These are phyloP conservation scores for Phaseolus coccineus DNA, from an alignment of 331 rosid genomes.

Conservation along the genomic window DNA sequence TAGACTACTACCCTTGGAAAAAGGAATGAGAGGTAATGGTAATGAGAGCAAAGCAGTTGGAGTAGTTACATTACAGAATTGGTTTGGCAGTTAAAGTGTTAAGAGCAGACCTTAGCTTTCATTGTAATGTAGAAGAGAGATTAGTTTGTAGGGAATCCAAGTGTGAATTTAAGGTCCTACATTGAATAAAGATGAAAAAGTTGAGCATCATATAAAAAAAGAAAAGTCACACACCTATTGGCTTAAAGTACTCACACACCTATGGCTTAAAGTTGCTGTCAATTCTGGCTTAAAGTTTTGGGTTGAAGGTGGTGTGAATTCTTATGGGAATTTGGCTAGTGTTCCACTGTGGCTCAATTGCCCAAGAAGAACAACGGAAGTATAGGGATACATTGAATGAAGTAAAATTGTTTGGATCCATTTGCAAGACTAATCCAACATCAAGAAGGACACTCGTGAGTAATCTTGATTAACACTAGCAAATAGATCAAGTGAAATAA, in stretches of 20 bases:
- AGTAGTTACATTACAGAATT: not conserved
- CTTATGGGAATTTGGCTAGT: too few species aligned
- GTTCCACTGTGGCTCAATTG: not conserved
- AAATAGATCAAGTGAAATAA: not conserved
- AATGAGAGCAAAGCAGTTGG: not conserved
- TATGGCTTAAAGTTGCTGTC: too few species aligned
- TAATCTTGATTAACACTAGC: conserved; percentile 14
- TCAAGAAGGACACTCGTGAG: not conserved
- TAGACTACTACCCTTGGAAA: not conserved
- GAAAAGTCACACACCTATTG: too few species aligned
- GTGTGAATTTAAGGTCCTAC: too few species aligned
- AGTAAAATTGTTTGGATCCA: conserved; percentile 16
- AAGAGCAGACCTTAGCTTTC: not conserved
- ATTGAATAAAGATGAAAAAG: too few species aligned
- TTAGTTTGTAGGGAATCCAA: not conserved
- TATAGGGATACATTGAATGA: not conserved
- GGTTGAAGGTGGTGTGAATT: too few species aligned
- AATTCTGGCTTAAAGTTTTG: too few species aligned
- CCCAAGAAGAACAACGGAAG: not conserved
- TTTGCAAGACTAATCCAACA: conserved; percentile 3
- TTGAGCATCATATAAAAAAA: too few species aligned
- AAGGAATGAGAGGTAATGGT: not conserved
- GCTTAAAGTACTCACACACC: too few species aligned
- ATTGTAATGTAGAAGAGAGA: not conserved
- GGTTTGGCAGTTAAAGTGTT: not conserved